phyloP scores from a whole-genome alignment of 257 asterid species.

The Capsicum rhomboideum region DNA sequence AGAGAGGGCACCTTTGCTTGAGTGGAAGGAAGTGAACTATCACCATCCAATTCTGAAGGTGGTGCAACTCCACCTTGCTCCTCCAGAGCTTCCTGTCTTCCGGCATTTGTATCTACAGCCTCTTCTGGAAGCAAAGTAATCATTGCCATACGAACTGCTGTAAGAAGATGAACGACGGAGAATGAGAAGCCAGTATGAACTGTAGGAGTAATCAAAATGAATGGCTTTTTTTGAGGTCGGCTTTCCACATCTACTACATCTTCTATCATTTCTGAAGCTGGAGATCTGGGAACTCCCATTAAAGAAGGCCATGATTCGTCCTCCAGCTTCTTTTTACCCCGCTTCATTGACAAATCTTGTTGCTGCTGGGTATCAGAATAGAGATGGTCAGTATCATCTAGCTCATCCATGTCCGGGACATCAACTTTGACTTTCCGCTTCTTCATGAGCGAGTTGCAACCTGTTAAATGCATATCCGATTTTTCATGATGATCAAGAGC shows the following conservation, averaged over 20 bases:
- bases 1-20: constrained; percentile 55
- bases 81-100: constrained; percentile 36
- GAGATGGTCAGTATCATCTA: constrained; percentile 32
- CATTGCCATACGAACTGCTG: constrained; percentile 92
- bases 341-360: constrained; percentile 42
- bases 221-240: constrained; percentile 68
- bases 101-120: constrained; percentile 32
- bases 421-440: constrained; percentile 74
- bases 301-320: constrained; percentile 35
- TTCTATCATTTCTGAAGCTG: constrained; percentile 32
- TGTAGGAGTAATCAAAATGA: constrained; percentile 74
- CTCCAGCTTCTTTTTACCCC: constrained; percentile 54
- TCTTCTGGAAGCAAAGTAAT: constrained; percentile 65
- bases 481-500: constrained; percentile 41
- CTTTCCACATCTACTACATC: constrained; percentile 50
- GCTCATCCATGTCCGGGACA: constrained; percentile 29
- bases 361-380: constrained; percentile 42
- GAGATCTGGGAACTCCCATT: constrained; percentile 47
- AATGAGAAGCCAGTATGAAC: constrained; percentile 86
- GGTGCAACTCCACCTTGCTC: constrained; percentile 35
- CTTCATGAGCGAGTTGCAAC: constrained; percentile 55
- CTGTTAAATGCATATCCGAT: constrained; percentile 48
- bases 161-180: constrained; percentile 91
- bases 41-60: constrained; percentile 28
- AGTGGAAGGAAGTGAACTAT: constrained; percentile 35